A percentile compares a stretch with the other conserved stretches of the same genome.
These are phyloP conservation scores for Saksenaea vasiformis DNA, from an alignment of 371 early-diverging fungal species.

Conservation along the genomic window DNA sequence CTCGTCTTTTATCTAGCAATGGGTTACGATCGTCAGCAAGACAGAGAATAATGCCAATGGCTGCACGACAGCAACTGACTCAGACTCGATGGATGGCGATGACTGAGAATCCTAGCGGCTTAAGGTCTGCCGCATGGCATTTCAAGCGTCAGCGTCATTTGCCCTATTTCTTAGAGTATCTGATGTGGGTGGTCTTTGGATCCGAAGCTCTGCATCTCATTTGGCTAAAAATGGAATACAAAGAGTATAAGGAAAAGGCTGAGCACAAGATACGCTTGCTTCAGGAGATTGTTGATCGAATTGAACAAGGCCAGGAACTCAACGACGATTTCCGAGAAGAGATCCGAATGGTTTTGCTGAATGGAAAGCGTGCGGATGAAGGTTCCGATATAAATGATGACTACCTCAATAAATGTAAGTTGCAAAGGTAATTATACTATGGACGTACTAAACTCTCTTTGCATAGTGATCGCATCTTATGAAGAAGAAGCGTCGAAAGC, in stretches of 20 bases:
- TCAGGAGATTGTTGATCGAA: slow-evolving; percentile 32
- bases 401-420: slow-evolving; percentile 41
- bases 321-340: slow-evolving; percentile 33
- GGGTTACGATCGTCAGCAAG: slow-evolving; percentile 18
- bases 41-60: slow-evolving; percentile 2
- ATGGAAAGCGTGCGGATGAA: slow-evolving; percentile 16
- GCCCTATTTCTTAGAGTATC: slow-evolving; percentile 48
- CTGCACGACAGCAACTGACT: not conserved
- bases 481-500: not conserved
- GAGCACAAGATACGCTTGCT: slow-evolving; percentile 43
- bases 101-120: slow-evolving; percentile 10
- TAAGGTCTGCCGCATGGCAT: slow-evolving; percentile 32
- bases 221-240: slow-evolving; percentile 52
- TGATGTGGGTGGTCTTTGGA: slow-evolving; percentile 56
- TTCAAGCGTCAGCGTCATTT: slow-evolving; percentile 48
- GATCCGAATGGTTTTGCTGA: slow-evolving; percentile 40
- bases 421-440: not conserved
- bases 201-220: slow-evolving; percentile 52
- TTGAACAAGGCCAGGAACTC: slow-evolving; percentile 44
- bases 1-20: not conserved
- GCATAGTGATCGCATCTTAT: not conserved
- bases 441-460: no score
- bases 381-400: slow-evolving; percentile 38
- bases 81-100: not conserved
- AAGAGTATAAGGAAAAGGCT: slow-evolving; percentile 48